Base-by-base conservation (phyloP, 2,329 filamentous ascomycete genomes). In the Emmonsiellopsis sp. region DNA sequence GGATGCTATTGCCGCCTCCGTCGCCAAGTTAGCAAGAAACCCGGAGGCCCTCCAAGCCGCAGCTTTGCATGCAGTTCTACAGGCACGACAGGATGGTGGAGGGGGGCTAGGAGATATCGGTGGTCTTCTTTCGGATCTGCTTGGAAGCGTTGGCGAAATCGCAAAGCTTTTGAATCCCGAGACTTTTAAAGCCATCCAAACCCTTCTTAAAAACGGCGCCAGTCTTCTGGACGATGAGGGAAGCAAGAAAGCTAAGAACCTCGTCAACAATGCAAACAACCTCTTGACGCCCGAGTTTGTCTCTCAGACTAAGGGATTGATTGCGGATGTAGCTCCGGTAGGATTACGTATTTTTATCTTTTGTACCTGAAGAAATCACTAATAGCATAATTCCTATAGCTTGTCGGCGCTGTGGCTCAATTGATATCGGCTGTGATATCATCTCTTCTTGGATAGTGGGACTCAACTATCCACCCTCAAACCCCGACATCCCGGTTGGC, bases 121-220 rank as follows among this genome's bases (percentile, higher is more conserved):
- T 32, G 44, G 11, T 26, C 41, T 44, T 9, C 9, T 44, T 11
- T 3, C 7, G n/a, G 8, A 35, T n/a, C 2, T 50, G 5, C 13
- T 16, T 37, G 46, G 32, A 9, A 35, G n/a, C 16, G 5, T 38
- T 35, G 46, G 46, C 6, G 10, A 7, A 20, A 38, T 50, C 34
- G 46, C 15, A 20, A 35, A 50, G 4, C 53, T 55, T 13, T 41
- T 55, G n/a, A 47, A 53, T 16, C 50, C 53, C 15, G 32, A 48
- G n/a, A 55, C 50, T 13, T 52, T 55, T 40, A 46, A 10, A 38
- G 45, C 53, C 13, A 55, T 55, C n/a, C 38, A 52, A 3, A 31
- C 40, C 9, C 8, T 55, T 7, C 5, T 55, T 42, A 53, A 31
- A 15, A 32, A 52, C 20, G 1, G 32, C 10, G 38, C 53, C 5